Conservation (phyloP, 2,329 filamentous ascomycete genomes). For the Trichoderma semiorbis region DNA sequence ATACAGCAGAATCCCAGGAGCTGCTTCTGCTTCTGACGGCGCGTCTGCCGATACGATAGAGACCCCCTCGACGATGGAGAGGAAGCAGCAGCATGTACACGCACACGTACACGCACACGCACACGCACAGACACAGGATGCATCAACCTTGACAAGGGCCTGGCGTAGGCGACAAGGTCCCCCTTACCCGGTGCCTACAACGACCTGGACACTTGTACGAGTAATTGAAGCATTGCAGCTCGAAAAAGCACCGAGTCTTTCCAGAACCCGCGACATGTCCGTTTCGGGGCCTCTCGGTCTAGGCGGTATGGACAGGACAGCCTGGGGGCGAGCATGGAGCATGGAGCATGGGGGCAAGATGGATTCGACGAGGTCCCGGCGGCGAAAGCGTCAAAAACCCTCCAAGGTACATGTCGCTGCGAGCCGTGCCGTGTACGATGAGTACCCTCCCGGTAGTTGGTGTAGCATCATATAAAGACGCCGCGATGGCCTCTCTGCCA, state of each 20-base stretch:
- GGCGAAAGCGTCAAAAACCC: not conserved
- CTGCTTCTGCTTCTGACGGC: slow-evolving; percentile 9
- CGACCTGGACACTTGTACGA: not conserved
- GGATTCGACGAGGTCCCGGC: not conserved
- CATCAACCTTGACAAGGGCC: not conserved
- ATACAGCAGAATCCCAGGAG: not conserved
- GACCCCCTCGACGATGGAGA: not conserved
- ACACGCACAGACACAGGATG: not conserved
- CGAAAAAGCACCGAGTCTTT: not conserved
- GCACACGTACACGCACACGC: not conserved
- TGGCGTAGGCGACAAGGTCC: not conserved
- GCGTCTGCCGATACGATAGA: slow-evolving; percentile 2
- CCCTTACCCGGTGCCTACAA: not conserved
- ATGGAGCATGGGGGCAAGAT: not conserved
- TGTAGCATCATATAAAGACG: not conserved
- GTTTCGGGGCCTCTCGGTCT: not conserved
- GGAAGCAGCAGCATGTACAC: not conserved
- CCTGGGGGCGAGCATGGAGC: not conserved
- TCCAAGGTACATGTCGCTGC: not conserved
- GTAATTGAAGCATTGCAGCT: not conserved
- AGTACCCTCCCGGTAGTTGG: not conserved
- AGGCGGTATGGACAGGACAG: not conserved
- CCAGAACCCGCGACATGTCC: not conserved
- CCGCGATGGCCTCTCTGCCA: not conserved
- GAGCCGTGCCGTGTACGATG: not conserved